Base-by-base conservation (phyloP, 257 asterid species). In the Mitragyna speciosa region DNA sequence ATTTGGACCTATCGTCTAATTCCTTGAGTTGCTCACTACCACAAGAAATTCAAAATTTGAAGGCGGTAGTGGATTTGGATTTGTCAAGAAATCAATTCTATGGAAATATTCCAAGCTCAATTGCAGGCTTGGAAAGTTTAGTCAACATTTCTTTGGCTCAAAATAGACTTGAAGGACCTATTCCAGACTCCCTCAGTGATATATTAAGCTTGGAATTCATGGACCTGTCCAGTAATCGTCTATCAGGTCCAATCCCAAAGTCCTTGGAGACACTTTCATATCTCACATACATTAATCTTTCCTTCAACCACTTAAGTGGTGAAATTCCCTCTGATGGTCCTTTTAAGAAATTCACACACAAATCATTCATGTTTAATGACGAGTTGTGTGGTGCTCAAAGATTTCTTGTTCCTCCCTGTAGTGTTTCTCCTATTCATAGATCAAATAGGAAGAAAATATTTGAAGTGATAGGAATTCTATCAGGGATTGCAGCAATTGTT, bases 1-100 rank as follows among this genome's bases (percentile, higher is more conserved):
- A 11, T 43, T 36, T 88, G 30, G 68, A 85, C 76, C 45, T 88
- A n/a, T n/a, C n/a, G n/a, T n/a, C n/a, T n/a, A n/a, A n/a, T n/a
- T n/a, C n/a, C n/a, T n/a, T n/a, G n/a, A 48, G 30, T 76, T 86
- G 88, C 12, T 65, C 43, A 22, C 28, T 87, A 47, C 78, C 88
- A 5, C 41, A 7, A 17, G 83, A 78, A 78, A 75, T 83, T 22
- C 82, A 81, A 49, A 86, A 86, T 17, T 78, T 88, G 67, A 41
- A 22, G 73, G 81, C 11, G 9, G n/a, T 70, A 41, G 71, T 75
- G 15, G 14, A 43, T 0, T 16, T 88, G 22, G 81, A 86, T 71
- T 68, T 88, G 33, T 86, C 91, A 0, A 16, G 16, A 69, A 88
- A 88, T 75, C 59, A 83, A 48, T 31, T 88, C 19, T 81, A 86